A percentile compares a stretch with the other conserved stretches of the same genome.
Conservation (phyloP, 2,329 filamentous ascomycete genomes). For the Trichophyton verrucosum region DNA sequence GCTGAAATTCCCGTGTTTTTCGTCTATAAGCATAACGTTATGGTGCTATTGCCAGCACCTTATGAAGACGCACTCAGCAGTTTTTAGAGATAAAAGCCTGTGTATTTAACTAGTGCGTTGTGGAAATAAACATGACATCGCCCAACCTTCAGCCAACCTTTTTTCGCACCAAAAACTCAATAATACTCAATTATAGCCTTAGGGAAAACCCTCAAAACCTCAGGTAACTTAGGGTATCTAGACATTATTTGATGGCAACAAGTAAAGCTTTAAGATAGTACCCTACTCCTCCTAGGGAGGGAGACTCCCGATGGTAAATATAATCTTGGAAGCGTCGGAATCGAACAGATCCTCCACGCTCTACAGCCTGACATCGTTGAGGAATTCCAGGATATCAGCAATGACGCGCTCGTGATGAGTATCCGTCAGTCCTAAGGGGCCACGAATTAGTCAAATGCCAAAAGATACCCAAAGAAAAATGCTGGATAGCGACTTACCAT, state of each 20-base stretch:
- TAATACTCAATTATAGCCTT: background rate
- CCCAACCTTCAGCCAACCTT: background rate
- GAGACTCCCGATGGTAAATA: too few species aligned
- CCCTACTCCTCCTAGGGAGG: too few species aligned
- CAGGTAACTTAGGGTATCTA: too few species aligned
- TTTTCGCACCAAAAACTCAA: background rate
- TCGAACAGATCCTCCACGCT: background rate
- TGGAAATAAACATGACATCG: background rate
- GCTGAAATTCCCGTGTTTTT: background rate
- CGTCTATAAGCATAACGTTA: constrained; percentile 6
- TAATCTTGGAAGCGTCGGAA: too few species aligned
- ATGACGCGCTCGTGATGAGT: constrained; percentile 5
- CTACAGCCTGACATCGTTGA: background rate
- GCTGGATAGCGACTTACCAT: constrained; percentile 14
- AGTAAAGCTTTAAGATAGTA: too few species aligned
- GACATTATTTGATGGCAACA: too few species aligned
- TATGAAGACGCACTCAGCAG: background rate
- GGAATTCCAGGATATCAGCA: constrained; percentile 5
- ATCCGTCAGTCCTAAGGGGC: background rate
- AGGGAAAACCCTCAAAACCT: too few species aligned
- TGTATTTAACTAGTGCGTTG: background rate
- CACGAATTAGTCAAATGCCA: background rate
- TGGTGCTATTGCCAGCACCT: background rate
- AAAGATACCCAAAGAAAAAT: background rate
- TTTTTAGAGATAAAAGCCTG: background rate